Conservation (phyloP, 2,329 filamentous ascomycete species). For the Chrysoporthe austroafricana region DNA sequence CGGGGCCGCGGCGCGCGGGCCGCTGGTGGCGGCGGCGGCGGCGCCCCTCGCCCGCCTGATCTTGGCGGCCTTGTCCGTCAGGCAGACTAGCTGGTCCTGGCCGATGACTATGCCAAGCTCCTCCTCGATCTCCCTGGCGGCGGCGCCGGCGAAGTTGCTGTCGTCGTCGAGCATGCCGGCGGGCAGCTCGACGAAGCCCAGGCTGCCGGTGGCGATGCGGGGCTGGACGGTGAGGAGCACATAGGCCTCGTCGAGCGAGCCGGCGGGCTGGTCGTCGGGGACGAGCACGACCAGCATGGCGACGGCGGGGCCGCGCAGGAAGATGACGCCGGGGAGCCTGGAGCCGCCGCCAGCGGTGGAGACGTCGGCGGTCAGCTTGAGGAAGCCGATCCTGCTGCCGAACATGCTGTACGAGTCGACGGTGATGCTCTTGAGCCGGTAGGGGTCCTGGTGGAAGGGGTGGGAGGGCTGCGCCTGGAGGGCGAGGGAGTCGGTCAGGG, state of each 20-base stretch:
- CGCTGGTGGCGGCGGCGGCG: slow-evolving; percentile 22
- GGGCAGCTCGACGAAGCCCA: slow-evolving; percentile 62
- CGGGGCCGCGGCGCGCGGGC: slow-evolving; percentile 21
- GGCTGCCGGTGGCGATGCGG: slow-evolving; percentile 57
- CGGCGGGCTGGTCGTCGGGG: slow-evolving; percentile 48
- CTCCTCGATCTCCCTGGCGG: slow-evolving; percentile 64
- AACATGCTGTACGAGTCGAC: slow-evolving; percentile 61
- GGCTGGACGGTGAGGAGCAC: slow-evolving; percentile 64
- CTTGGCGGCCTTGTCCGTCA: slow-evolving; percentile 47
- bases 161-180: slow-evolving; percentile 66
- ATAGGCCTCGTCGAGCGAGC: slow-evolving; percentile 52
- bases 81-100: slow-evolving; percentile 49
- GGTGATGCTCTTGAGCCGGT: slow-evolving; percentile 53
- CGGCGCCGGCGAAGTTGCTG: slow-evolving; percentile 59
- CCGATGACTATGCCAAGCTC: slow-evolving; percentile 60
- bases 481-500: slow-evolving; percentile 49
- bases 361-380: slow-evolving; percentile 57
- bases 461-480: slow-evolving; percentile 49
- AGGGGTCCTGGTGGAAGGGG: slow-evolving; percentile 59
- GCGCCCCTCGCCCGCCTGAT: slow-evolving; percentile 41
- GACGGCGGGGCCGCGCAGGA: slow-evolving; percentile 64
- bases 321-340: slow-evolving; percentile 55
- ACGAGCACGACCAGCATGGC: slow-evolving; percentile 62
- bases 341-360: slow-evolving; percentile 53
- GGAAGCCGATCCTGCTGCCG: slow-evolving; percentile 52